phyloP scores from a whole-genome alignment of 2,329 filamentous ascomycete species.

The Thelonectria rubi region DNA sequence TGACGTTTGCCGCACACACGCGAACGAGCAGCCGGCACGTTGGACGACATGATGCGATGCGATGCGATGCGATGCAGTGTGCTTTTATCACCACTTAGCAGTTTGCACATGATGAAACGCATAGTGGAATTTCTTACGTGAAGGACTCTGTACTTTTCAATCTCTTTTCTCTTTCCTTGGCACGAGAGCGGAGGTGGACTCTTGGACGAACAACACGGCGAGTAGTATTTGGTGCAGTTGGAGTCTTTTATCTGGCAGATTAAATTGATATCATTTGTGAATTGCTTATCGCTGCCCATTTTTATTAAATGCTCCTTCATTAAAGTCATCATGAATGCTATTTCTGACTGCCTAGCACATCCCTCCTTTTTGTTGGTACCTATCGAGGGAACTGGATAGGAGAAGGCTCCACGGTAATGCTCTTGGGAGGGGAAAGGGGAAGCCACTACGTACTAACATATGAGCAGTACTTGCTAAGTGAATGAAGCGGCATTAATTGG shows the following conservation, averaged over 20 bases:
- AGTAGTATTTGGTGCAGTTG: no score
- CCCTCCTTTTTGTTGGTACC: no score
- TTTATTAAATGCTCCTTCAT: slow-evolving; percentile 15
- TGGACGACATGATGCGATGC: neutral
- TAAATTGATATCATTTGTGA: neutral
- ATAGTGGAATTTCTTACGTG: neutral
- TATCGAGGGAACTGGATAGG: slow-evolving; percentile 59
- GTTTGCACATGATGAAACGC: neutral
- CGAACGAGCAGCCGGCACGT: neutral
- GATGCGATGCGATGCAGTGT: slow-evolving; percentile 1
- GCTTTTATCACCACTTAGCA: neutral
- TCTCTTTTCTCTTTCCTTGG: neutral
- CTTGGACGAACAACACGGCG: no score
- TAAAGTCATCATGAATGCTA: slow-evolving; percentile 8
- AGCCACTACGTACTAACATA: no score
- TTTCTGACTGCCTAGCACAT: neutral
- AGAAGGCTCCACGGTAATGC: slow-evolving; percentile 57
- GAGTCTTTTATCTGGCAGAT: neutral
- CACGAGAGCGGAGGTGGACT: no score
- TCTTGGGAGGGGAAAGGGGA: slow-evolving; percentile 56
- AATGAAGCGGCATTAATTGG: no score
- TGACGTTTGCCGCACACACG: no score
- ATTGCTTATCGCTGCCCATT: neutral
- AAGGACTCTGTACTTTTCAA: neutral
- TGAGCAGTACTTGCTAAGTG: neutral